Evolutionary conservation across 1,139 yeast species (phyloP), one percentile per base, ranked within the genome.

Genomic region (Taiozyma sp.): DNA sequence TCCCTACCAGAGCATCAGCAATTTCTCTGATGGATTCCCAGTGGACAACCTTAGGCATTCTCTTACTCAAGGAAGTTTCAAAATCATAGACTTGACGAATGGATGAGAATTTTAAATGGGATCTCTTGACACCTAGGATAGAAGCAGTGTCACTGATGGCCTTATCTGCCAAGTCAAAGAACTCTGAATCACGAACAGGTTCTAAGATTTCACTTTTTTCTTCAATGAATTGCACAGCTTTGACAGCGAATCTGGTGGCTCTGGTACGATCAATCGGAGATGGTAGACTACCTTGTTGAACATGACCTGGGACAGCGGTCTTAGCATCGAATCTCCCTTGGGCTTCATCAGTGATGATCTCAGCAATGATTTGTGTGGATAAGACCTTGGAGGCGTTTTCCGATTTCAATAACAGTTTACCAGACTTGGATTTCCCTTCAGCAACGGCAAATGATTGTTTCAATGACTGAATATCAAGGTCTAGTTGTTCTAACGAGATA

Each of bases 21-120:
- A 87, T 79, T 48, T 82, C 84, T 65, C 95, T 79, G 52, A 85
- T 72, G 44, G 74, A 75, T 50, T 76, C 74, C 99, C 99, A 93
- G 69, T 87, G 89, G 46, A 90, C 85, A 56, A 76, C 75, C 75
- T 88, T 90, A 57, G 98, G 97, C 81, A 93, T 85, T 74, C 99
- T 85, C 67, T 74, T 81, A 29, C 72, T 75, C 48, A 86, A 69
- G 60, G 87, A 89, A 21, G 99, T 89, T 68, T 93, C 98, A 62
- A 75, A 83, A 65, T 89, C 95, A 71, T 86, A 90, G 60, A 93
- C 76, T 55, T 79, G 80, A 64, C 87, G 77, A 52, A 93, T 78
- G 6, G 93, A 76, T 11, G 88, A 77, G 72, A 88, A 89, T 55
- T 70, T 80, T 63, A 91, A 75, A 64, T 86, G 88, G 11, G 96